Percentiles rank a stretch among this genome's conserved stretches.
phyloP scores from a whole-genome alignment of 2,329 filamentous ascomycete genomes.

The Byssothecium circinans region DNA sequence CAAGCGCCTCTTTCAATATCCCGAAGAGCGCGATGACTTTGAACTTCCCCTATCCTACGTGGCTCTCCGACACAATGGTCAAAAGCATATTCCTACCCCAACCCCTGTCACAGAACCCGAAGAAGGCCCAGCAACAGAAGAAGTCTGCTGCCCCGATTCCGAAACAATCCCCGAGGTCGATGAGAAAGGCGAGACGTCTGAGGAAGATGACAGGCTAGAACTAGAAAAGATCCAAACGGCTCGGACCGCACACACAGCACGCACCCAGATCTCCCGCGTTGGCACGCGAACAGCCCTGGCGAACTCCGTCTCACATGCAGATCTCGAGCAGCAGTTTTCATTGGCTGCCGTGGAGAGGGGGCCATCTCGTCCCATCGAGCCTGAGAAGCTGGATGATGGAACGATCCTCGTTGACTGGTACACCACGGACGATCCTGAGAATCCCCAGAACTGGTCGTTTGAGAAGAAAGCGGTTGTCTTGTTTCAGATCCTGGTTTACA shows the following conservation, averaged over 20 bases:
- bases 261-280: conserved; percentile 38
- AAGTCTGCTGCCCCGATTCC: conserved; percentile 24
- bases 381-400: conserved; percentile 40
- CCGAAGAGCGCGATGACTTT: conserved; percentile 62
- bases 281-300: conserved; percentile 42
- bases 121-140: conserved; percentile 19
- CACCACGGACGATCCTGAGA: conserved; percentile 42
- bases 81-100: conserved; percentile 16
- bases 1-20: conserved; percentile 59
- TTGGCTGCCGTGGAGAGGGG: conserved; percentile 39
- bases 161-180: conserved; percentile 29
- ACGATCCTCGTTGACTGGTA: conserved; percentile 50
- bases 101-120: conserved; percentile 15
- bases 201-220: conserved; percentile 21
- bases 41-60: conserved; percentile 51
- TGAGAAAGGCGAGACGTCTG: conserved; percentile 14
- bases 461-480: conserved; percentile 42
- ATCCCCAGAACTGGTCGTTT: conserved; percentile 46
- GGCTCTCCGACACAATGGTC: conserved; percentile 13
- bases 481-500: conserved; percentile 57
- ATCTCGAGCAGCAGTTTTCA: conserved; percentile 46
- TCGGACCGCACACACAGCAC: conserved; percentile 27
- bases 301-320: conserved; percentile 39
- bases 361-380: conserved; percentile 40
- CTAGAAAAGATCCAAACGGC: conserved; percentile 40